Percentiles rank a stretch among this genome's conserved stretches.
These are phyloP conservation scores for Circinella umbellata DNA, from an alignment of 371 early-diverging fungal species.

Conservation along the genomic window DNA sequence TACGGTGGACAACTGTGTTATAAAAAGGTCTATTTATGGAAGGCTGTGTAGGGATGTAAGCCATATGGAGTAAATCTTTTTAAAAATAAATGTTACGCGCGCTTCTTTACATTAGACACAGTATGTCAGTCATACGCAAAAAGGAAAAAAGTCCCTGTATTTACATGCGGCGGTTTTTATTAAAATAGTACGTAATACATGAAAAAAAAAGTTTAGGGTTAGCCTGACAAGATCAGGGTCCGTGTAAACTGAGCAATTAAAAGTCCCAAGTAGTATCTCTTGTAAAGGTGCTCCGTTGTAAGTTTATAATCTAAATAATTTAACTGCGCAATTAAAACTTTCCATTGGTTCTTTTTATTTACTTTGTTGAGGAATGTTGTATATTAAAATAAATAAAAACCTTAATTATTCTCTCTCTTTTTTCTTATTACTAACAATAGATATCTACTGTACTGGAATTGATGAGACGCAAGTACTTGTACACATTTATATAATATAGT, in stretches of 20 bases:
- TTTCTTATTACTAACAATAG: constrained; percentile 14
- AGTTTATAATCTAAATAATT: constrained; percentile 13
- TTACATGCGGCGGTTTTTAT: background rate
- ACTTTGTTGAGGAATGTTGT: constrained; percentile 1
- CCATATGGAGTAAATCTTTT: constrained; percentile 53
- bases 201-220: constrained; percentile 28
- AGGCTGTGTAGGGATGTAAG: constrained; percentile 31
- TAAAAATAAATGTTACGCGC: too few species aligned
- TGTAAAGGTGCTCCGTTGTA: constrained; percentile 46
- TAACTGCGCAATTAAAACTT: background rate
- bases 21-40: constrained; percentile 49
- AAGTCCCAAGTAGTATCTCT: constrained; percentile 57
- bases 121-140: too few species aligned
- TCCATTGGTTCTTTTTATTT: too few species aligned
- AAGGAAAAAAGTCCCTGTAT: background rate
- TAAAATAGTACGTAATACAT: background rate
- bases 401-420: too few species aligned
- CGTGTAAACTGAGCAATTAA: constrained; percentile 55
- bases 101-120: too few species aligned
- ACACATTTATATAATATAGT: too few species aligned
- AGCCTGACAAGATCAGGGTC: constrained; percentile 39
- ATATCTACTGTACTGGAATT: constrained; percentile 76
- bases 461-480: constrained; percentile 51
- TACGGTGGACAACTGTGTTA: constrained; percentile 40
- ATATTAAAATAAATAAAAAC: too few species aligned